Percentiles rank a stretch among this genome's conserved stretches.
phyloP scores from a whole-genome alignment of 2,329 filamentous ascomycete species.

The Sclerotinia sclerotiorum region DNA sequence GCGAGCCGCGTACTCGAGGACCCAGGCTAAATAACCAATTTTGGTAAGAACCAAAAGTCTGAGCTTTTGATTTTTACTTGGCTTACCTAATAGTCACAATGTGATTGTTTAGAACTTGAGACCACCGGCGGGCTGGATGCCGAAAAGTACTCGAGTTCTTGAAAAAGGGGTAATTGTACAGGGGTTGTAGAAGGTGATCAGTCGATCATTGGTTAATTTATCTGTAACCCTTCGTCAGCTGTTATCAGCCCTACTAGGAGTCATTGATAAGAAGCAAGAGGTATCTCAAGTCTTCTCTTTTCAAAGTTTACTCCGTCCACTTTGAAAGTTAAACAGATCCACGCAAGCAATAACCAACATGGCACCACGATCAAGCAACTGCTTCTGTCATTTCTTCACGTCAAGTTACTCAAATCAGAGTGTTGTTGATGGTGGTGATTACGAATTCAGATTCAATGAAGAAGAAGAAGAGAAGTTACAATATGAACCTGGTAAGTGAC shows the following conservation, averaged over 20 bases:
- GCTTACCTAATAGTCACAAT: no score
- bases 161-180: not conserved
- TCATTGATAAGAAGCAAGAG: not conserved
- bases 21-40: not conserved
- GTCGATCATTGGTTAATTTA: not conserved
- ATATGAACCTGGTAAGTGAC: slow-evolving; percentile 5
- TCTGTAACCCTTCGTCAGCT: not conserved
- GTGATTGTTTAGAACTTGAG: not conserved
- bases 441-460: not conserved
- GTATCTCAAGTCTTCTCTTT: not conserved
- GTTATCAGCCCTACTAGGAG: not conserved
- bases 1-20: not conserved
- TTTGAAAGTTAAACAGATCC: not conserved
- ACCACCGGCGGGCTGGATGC: not conserved
- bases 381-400: slow-evolving; percentile 2
- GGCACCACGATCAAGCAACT: slow-evolving; percentile 5
- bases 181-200: no score
- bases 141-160: not conserved
- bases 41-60: not conserved
- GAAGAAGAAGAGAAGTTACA: not conserved
- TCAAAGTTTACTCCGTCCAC: not conserved
- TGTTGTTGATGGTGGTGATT: not conserved
- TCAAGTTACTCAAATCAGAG: not conserved
- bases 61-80: no score
- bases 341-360: not conserved